Conservation (phyloP, 1,139 yeast species). For the Geotrichum restrictum region DNA sequence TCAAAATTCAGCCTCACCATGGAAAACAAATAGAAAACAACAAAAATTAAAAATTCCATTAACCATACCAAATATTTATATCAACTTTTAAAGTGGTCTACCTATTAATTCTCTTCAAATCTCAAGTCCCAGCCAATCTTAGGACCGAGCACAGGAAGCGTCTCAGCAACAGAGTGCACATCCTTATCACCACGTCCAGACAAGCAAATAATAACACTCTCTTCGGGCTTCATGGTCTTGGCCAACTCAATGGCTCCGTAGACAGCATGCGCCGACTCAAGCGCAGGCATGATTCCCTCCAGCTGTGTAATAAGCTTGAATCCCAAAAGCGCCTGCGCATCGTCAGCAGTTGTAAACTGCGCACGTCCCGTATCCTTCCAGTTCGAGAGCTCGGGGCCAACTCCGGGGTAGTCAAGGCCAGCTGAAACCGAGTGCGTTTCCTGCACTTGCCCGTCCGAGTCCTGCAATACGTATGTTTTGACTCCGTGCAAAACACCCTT, state of each 20-base stretch:
- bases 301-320: constrained; percentile 83
- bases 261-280: constrained; percentile 95
- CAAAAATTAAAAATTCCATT: too few species aligned
- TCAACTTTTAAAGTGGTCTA: too few species aligned
- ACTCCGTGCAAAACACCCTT: constrained; percentile 99
- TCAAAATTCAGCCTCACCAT: too few species aligned
- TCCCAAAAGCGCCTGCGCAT: constrained; percentile 87
- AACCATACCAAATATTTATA: too few species aligned
- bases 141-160: constrained; percentile 83
- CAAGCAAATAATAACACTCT: constrained; percentile 78
- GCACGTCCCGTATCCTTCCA: constrained; percentile 97
- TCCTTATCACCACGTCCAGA: constrained; percentile 99
- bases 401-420: constrained; percentile 98
- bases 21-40: too few species aligned
- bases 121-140: constrained; percentile 93
- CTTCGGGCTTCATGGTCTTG: constrained; percentile 71
- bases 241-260: constrained; percentile 89
- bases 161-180: constrained; percentile 95
- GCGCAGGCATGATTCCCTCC: constrained; percentile 97
- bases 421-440: constrained; percentile 98
- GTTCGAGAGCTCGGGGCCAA: constrained; percentile 93
- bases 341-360: constrained; percentile 83
- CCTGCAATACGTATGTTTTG: constrained; percentile 86
- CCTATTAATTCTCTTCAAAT: constrained; percentile 48
- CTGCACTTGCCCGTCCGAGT: constrained; percentile 88